phyloP scores from a whole-genome alignment of 2,329 filamentous ascomycete genomes.

The Atkinsonella texensis region DNA sequence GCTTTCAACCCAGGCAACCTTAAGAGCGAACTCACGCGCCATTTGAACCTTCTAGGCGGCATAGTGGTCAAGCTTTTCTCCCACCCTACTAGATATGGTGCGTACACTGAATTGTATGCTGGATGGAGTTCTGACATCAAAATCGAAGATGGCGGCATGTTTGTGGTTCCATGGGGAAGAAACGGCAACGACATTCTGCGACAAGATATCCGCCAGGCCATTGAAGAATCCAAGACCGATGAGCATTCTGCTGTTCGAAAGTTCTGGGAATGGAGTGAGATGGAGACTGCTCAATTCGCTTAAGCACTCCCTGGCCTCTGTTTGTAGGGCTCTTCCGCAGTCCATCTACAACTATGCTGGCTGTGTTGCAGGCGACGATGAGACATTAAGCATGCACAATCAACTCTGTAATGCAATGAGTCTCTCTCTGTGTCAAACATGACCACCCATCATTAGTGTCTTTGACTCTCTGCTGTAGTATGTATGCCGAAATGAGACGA shows the following conservation, averaged over 20 bases:
- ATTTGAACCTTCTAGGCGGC: constrained; percentile 9
- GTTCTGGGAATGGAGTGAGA: constrained; percentile 7
- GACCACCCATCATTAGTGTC: no score
- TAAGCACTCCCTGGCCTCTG: neutral
- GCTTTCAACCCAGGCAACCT: constrained; percentile 29
- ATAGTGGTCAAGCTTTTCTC: constrained; percentile 12
- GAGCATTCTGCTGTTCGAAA: constrained; percentile 1
- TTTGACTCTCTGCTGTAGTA: no score
- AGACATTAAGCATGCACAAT: no score
- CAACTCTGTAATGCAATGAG: neutral
- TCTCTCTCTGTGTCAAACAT: neutral
- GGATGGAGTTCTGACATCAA: constrained; percentile 32
- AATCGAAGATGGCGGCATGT: constrained; percentile 12
- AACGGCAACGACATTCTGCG: constrained; percentile 2
- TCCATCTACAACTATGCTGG: no score
- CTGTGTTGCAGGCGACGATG: no score
- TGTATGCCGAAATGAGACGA: no score
- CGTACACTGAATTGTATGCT: constrained; percentile 36
- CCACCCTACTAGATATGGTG: constrained; percentile 23
- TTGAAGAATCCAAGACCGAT: constrained; percentile 2
- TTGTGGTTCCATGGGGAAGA: constrained; percentile 7
- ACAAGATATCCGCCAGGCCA: constrained; percentile 1
- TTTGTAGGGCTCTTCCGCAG: no score
- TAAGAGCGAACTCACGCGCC: constrained; percentile 24
- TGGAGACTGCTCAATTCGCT: constrained; percentile 3